A percentile compares a stretch with the other conserved stretches of the same genome.
Conservation (phyloP, 1,284 basidiomycete species). For the Fereydounia khargensis region DNA sequence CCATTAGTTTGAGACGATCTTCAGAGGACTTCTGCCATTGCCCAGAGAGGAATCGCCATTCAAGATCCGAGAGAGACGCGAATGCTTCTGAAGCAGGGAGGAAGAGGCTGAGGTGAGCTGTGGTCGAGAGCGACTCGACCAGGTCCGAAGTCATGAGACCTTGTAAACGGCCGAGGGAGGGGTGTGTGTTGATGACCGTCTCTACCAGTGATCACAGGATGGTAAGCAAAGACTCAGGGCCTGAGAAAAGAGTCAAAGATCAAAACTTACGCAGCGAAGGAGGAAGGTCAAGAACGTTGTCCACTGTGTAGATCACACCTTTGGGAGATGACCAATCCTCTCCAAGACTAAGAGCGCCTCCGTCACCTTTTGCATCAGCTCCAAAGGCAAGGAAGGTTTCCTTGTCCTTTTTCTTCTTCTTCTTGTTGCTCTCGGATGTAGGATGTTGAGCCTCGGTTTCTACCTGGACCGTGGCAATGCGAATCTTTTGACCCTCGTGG, state of each 20-base stretch:
- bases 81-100: slow-evolving; percentile 80
- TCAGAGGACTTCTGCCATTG: slow-evolving; percentile 29
- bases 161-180: slow-evolving; percentile 45
- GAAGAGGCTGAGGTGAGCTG: slow-evolving; percentile 79
- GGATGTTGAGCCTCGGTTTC: slow-evolving; percentile 51
- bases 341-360: slow-evolving; percentile 61
- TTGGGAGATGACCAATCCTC: slow-evolving; percentile 62
- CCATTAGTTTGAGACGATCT: slow-evolving; percentile 48
- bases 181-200: slow-evolving; percentile 37
- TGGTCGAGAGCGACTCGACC: slow-evolving; percentile 35
- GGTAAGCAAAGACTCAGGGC: too few relatives aligned
- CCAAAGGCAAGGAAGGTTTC: slow-evolving; percentile 60
- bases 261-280: too few relatives aligned
- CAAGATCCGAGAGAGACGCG: slow-evolving; percentile 58
- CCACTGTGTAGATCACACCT: slow-evolving; percentile 75
- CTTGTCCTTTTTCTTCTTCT: slow-evolving; percentile 2
- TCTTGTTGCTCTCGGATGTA: slow-evolving; percentile 33
- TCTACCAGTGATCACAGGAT: too few relatives aligned
- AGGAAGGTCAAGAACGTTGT: slow-evolving; percentile 74
- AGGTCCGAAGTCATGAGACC: slow-evolving; percentile 53
- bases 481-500: slow-evolving; percentile 75
- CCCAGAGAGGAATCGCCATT: slow-evolving; percentile 41
- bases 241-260: too few relatives aligned
- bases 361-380: slow-evolving; percentile 70
- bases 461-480: slow-evolving; percentile 60